A percentile compares a stretch with the other conserved stretches of the same genome.
Conservation (phyloP, 345 rosid genomes). For the Luvunga scandens region DNA sequence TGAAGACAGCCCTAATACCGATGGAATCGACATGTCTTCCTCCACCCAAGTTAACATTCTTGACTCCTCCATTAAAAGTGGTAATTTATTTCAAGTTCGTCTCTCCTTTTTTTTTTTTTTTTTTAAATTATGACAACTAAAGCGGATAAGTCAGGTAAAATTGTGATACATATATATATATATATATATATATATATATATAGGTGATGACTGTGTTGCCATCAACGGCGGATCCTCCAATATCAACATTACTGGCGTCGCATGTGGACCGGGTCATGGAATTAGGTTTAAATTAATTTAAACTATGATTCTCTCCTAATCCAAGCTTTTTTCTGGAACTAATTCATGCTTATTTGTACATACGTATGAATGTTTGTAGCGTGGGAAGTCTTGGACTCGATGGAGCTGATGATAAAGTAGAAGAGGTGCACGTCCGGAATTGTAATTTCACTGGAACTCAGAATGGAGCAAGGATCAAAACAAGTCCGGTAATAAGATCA, state of each 20-base stretch:
- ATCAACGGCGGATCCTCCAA: slow-evolving; percentile 22
- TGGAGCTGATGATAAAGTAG: slow-evolving; percentile 29
- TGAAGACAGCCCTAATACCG: slow-evolving; percentile 41
- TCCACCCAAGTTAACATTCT: slow-evolving; percentile 25
- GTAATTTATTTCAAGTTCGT: slow-evolving; percentile 5
- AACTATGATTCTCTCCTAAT: background rate
- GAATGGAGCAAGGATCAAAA: slow-evolving; percentile 65
- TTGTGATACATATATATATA: background rate
- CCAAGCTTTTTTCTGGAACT: too few species aligned
- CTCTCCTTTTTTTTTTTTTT: background rate
- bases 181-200: too few species aligned
- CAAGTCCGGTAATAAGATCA: slow-evolving; percentile 34
- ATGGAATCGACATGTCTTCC: slow-evolving; percentile 34
- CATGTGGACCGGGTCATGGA: slow-evolving; percentile 53
- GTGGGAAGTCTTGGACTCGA: slow-evolving; percentile 54
- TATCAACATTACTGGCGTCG: slow-evolving; percentile 34
- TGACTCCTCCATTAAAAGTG: slow-evolving; percentile 31
- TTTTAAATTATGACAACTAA: too few species aligned
- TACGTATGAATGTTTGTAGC: slow-evolving; percentile 16
- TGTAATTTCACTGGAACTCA: slow-evolving; percentile 34
- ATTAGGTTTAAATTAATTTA: background rate
- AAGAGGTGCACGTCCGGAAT: slow-evolving; percentile 33
- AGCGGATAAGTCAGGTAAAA: background rate
- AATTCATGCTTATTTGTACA: background rate
- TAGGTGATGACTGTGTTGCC: slow-evolving; percentile 62